Conservation (phyloP, 23 red algal genomes). For the Gracilaria gracilis region DNA sequence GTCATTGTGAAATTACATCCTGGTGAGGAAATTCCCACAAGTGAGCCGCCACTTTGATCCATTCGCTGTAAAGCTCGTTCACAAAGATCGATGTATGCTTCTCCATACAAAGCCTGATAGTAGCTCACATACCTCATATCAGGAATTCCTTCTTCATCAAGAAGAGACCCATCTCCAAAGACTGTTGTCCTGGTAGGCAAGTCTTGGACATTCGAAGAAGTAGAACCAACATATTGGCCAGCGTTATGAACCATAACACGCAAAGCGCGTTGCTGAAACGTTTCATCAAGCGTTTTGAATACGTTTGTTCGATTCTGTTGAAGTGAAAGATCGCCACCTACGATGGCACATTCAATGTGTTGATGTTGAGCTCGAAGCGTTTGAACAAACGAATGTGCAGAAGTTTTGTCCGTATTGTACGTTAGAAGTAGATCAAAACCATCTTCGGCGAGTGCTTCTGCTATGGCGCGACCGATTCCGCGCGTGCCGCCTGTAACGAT, state of each 20-base stretch:
- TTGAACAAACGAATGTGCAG: not conserved
- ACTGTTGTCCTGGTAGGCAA: not conserved
- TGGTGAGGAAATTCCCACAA: not conserved
- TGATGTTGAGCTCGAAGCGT: not conserved
- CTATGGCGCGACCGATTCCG: not conserved
- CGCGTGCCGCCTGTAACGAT: constrained; percentile 22
- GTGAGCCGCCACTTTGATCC: not conserved
- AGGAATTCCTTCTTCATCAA: not conserved
- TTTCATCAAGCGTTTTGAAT: not conserved
- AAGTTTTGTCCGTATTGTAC: not conserved
- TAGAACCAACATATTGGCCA: not conserved
- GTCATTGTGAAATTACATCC: not conserved
- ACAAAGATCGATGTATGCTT: constrained; percentile 3
- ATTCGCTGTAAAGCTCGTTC: not conserved
- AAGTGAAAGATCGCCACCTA: not conserved
- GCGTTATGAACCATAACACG: constrained; percentile 6
- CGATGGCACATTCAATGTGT: not conserved
- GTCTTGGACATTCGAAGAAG: not conserved
- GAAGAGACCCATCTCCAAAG: constrained; percentile 1
- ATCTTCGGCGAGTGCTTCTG: not conserved
- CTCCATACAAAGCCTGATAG: constrained; percentile 7
- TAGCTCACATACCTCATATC: not conserved
- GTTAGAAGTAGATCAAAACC: not conserved
- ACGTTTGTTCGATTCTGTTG: not conserved
- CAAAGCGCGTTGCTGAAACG: not conserved